phyloP scores from a whole-genome alignment of 2,329 filamentous ascomycete genomes.

The Cordyceps sp. region DNA sequence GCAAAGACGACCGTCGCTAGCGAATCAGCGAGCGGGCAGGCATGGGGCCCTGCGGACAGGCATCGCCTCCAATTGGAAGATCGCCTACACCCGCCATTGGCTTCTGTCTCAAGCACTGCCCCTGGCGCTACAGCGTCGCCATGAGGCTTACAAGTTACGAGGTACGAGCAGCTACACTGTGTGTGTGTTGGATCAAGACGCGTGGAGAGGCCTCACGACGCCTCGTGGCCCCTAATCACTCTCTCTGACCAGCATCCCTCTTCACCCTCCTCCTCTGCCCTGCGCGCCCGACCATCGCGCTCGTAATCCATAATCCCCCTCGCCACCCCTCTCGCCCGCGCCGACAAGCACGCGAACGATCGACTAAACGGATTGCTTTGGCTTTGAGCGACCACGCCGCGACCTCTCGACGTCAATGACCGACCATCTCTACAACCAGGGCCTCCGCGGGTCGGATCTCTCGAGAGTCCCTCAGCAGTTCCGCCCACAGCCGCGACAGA shows the following conservation, averaged over 20 bases:
- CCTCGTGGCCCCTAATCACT: no score
- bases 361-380: no score
- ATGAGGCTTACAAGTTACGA: no score
- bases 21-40: conserved; percentile 7
- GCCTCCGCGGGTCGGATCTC: conserved; percentile 3
- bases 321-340: neutral
- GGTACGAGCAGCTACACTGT: no score
- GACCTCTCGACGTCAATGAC: conserved; percentile 5
- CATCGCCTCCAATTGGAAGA: conserved; percentile 3
- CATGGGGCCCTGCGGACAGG: neutral
- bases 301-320: no score
- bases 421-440: conserved; percentile 2
- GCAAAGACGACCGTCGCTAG: conserved; percentile 14
- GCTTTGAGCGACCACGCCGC: no score
- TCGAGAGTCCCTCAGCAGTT: conserved; percentile 2
- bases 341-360: neutral
- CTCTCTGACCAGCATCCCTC: no score
- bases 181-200: neutral
- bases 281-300: no score
- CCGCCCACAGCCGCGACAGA: conserved; percentile 4
- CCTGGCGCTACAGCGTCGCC: no score
- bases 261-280: no score
- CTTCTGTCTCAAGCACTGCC: conserved; percentile 1
- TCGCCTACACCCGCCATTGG: neutral
- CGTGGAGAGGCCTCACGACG: conserved; percentile 1